These are phyloP conservation scores for Eucalyptus tenuipes DNA, from an alignment of 345 rosid genomes.

Conservation along the genomic window DNA sequence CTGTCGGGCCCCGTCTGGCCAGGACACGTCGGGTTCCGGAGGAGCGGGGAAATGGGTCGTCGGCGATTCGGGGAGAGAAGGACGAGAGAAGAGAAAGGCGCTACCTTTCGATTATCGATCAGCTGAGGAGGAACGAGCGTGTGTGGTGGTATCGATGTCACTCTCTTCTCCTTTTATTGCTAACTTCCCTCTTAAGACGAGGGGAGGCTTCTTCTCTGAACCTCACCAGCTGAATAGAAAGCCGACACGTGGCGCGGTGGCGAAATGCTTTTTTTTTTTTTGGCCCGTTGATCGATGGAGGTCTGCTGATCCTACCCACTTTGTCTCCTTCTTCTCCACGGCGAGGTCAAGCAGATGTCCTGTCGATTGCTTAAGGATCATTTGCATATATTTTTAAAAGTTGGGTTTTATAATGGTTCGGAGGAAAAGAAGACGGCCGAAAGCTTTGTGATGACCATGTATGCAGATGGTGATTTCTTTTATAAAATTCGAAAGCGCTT, in stretches of 20 bases:
- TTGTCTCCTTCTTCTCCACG: not conserved
- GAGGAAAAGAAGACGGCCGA: not conserved
- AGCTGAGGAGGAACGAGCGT: not conserved
- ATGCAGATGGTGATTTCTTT: not conserved
- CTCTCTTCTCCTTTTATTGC: not conserved
- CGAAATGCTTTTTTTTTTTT: not conserved
- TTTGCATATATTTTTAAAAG: not conserved
- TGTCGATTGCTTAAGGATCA: not conserved
- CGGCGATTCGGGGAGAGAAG: not conserved
- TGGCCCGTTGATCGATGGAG: not conserved
- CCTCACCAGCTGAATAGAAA: not conserved
- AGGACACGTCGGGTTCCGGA: slow-evolving; percentile 1
- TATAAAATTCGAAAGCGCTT: not conserved
- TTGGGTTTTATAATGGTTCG: not conserved
- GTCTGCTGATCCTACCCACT: not conserved
- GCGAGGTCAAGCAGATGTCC: not conserved
- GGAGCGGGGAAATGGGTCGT: not conserved
- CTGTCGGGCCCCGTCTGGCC: not conserved
- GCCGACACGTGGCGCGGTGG: slow-evolving; percentile 8
- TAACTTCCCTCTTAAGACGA: not conserved
- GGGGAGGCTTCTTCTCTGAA: not conserved
- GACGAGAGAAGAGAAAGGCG: not conserved
- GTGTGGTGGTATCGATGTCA: not conserved
- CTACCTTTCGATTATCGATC: not conserved
- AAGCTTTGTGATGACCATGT: not conserved